Base-by-base conservation (phyloP, 2,329 filamentous ascomycete genomes). In the Alternaria sp. region DNA sequence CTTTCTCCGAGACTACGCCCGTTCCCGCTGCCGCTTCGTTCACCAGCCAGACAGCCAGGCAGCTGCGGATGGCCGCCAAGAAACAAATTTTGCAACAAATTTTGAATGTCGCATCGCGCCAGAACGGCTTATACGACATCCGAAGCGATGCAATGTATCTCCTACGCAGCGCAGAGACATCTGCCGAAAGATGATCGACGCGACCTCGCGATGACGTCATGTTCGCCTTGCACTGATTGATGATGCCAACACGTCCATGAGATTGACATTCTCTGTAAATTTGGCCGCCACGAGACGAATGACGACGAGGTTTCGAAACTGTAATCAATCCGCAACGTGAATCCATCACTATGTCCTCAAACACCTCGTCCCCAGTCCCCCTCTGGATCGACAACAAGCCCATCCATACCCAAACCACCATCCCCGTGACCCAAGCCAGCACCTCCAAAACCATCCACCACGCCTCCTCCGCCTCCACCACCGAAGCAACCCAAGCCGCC, bases 361-460 rank as follows among this genome's bases (percentile, higher is more conserved):
- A 15, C 10, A n/a, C 51, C 2, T 67, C 68, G 25, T 36, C 60
- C 23, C 32, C 40, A 26, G 67, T 81, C 11, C 83, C 83, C 6
- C 76, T 84, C 55, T 80, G 81, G 71, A 83, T 84, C 65, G 77
- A 81, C 59, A 81, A 86, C 53, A 69, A 81, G 40, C 70, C 71
- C 12, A 79, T 84, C 4, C 21, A 47, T 8, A 78, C 25, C 9
- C 52, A 51, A 15, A 49, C 51, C 82, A 82, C 26, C 87, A 56
- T 88, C 69, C 81, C 85, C 49, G 85, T 92, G 44, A 79, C 83
- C 66, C 86, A 83, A 58, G 89, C 90, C 4, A 72, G 78, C 12
- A 82, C 82, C 57, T 67, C 85, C 77, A 68, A 86, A 76, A 74
- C 85, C 9, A 72, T 87, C 19, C 81, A 89, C 68, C 82, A 87